Evolutionary conservation across 371 early-diverging fungal species (phyloP).

Genomic region (Mucor lusitanicus): DNA sequence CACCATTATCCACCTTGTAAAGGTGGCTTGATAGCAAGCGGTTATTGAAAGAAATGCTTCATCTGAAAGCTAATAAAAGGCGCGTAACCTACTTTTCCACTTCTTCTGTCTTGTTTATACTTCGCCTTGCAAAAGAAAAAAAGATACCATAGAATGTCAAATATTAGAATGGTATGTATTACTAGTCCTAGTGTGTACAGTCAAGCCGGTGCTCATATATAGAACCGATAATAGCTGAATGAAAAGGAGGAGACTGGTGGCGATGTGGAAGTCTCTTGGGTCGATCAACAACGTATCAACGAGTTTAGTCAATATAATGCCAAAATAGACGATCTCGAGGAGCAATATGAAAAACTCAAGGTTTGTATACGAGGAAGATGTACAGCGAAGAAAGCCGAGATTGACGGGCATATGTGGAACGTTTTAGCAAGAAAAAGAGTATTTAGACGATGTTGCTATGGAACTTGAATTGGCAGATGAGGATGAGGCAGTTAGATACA

Average conservation of each 20-base stretch:
- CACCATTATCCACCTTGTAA: not conserved
- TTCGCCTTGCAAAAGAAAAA: not conserved
- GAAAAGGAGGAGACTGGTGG: constrained; percentile 74
- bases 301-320: constrained; percentile 85
- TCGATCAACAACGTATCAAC: constrained; percentile 95
- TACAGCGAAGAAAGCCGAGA: not conserved
- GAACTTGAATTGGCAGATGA: constrained; percentile 95
- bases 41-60: not conserved
- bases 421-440: constrained; percentile 81
- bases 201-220: not conserved
- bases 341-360: constrained; percentile 78
- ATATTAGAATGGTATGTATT: constrained; percentile 28
- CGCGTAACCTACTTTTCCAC: not conserved
- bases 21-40: not conserved
- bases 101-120: not conserved
- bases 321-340: constrained; percentile 79
- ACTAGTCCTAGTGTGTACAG: not conserved
- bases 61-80: not conserved
- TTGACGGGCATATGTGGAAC: not conserved
- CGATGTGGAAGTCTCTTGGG: constrained; percentile 91
- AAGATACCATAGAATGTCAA: constrained; percentile 22
- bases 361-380: constrained; percentile 36
- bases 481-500: constrained; percentile 83
- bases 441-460: constrained; percentile 85
- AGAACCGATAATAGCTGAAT: constrained; percentile 36